Conservation (phyloP, 139 green algal species). For the Tetradesmus obliquus region DNA sequence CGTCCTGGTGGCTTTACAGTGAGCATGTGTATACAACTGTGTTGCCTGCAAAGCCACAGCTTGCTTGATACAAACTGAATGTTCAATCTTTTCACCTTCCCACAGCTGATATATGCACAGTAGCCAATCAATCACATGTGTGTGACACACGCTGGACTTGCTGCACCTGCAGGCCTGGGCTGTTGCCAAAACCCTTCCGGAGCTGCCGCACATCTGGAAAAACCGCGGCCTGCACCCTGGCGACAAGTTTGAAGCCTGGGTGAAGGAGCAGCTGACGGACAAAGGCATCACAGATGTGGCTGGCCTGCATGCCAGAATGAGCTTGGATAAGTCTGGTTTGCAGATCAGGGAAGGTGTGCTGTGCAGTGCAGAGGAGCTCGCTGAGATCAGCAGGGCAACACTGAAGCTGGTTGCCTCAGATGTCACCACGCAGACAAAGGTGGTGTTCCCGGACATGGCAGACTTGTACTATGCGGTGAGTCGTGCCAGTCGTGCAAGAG, state of each 20-base stretch:
- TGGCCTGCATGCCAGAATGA: no score
- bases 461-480: background rate
- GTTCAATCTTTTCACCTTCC: no score
- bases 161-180: background rate
- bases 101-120: no score
- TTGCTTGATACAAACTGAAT: no score
- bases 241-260: background rate
- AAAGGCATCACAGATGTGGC: background rate
- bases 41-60: no score
- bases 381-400: background rate
- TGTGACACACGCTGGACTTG: background rate
- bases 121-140: no score
- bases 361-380: background rate
- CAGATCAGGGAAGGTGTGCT: background rate
- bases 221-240: background rate
- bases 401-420: background rate
- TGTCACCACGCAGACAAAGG: background rate
- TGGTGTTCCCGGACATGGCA: background rate
- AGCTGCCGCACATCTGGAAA: background rate
- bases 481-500: no score
- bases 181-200: background rate
- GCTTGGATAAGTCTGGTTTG: no score
- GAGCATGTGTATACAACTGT: no score
- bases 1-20: no score
- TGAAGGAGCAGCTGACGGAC: background rate